A percentile compares a stretch with the other conserved stretches of the same genome.
phyloP scores from a whole-genome alignment of 148 eudicot genomes.

The Pharnaceum exiguum region DNA sequence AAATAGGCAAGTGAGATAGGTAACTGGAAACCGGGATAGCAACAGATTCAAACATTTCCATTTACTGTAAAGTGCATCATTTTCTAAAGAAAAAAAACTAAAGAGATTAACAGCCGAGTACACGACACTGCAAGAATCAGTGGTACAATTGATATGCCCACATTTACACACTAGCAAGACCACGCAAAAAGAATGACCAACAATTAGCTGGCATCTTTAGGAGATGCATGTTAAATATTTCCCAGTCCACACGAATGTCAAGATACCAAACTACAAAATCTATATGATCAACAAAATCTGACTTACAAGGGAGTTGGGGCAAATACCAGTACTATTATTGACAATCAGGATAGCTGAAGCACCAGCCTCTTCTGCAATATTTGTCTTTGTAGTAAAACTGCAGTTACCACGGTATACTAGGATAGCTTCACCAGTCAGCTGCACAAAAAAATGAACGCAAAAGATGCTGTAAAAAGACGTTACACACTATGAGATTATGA shows the following conservation, averaged over 20 bases:
- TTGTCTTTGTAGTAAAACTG: slow-evolving; percentile 86
- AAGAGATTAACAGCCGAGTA: too few species aligned
- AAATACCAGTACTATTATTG: slow-evolving; percentile 71
- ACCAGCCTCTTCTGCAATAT: slow-evolving; percentile 87
- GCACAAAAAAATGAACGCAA: slow-evolving; percentile 10
- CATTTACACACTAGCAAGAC: too few species aligned
- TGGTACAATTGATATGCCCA: too few species aligned
- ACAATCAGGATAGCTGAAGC: slow-evolving; percentile 87
- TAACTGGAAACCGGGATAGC: too few species aligned
- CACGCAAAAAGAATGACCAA: too few species aligned
- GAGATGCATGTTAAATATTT: background rate
- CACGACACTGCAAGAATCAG: too few species aligned
- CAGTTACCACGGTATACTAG: slow-evolving; percentile 89
- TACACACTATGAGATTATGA: background rate
- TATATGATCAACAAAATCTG: background rate
- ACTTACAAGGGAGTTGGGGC: background rate
- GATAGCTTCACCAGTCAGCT: slow-evolving; percentile 92
- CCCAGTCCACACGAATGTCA: too few species aligned
- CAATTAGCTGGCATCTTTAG: too few species aligned
- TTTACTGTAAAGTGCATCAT: too few species aligned
- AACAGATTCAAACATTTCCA: too few species aligned
- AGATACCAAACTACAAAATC: background rate
- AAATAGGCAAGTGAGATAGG: too few species aligned
- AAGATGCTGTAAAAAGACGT: background rate
- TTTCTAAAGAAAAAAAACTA: too few species aligned